Evolutionary conservation across 768 basidiomycete species (phyloP), one percentile per base, ranked within the genome.

Genomic region (Mycena haematopus): DNA sequence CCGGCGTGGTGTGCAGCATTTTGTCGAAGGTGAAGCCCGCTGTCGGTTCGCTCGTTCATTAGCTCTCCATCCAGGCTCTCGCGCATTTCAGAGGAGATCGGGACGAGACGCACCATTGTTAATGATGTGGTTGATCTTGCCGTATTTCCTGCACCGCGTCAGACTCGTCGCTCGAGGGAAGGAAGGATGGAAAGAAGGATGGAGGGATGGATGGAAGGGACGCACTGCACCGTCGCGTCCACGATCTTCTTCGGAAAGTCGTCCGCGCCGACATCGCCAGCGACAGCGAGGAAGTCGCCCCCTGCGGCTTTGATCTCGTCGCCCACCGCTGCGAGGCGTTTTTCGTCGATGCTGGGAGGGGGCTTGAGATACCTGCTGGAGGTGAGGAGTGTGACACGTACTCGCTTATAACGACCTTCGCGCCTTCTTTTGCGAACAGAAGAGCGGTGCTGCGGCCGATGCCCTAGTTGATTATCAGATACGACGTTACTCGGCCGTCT

Each of bases 361-460:
- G 2, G 9, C 21, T 45, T 45, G 22, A 42, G 53, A 38, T 42
- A 19, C 35, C 35, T 0, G 8, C 24, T 52, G 71, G 35, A 25
- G 13, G n/a, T 51, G 50, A 21, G 15, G 4, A 36, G 52, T 36
- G n/a, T n/a, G n/a, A n/a, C 29, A 75, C 82, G 58, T 67, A 93
- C 89, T 95, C 93, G 82, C 88, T 87, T 53, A 90, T 88, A 66
- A 95, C 91, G 53, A 95, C 87, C 72, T 90, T 94, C 17, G 93
- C 92, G 19, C 93, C 93, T 72, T 95, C 93, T 65, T 86, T 87
- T 6, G 92, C 89, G 68, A 93, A 94, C 44, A 92, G 79, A 33
- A 93, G 76, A 1, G 93, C 93, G 40, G 84, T 80, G 31, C 88
- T 86, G 49, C 83, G 83, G 4, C 93, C 93, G 60, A 95, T 95